These are phyloP conservation scores for Amylocystis lapponica DNA, from an alignment of 768 basidiomycete species.

Conservation along the genomic window DNA sequence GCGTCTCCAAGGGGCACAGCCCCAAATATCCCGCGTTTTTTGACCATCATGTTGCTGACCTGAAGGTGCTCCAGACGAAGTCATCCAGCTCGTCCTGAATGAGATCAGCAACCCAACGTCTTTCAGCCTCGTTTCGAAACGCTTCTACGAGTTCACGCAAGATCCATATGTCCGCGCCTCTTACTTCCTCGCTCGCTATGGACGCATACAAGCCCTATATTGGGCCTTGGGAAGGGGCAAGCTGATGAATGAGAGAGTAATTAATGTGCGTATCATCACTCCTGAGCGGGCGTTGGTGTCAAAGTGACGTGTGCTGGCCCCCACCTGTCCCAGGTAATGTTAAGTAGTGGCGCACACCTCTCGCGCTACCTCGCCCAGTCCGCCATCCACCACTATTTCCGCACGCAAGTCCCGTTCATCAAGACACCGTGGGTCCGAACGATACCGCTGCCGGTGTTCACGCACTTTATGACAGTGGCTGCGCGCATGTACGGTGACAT, in stretches of 20 bases:
- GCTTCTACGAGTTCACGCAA: slow-evolving; percentile 55
- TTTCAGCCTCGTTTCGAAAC: slow-evolving; percentile 52
- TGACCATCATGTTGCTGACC: slow-evolving; percentile 5
- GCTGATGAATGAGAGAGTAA: slow-evolving; percentile 55
- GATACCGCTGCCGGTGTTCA: slow-evolving; percentile 54
- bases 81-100: slow-evolving; percentile 69
- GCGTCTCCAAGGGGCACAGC: not conserved
- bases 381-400: slow-evolving; percentile 75
- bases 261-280: slow-evolving; percentile 49
- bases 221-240: slow-evolving; percentile 71
- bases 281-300: slow-evolving; percentile 8
- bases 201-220: slow-evolving; percentile 63
- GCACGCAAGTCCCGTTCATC: slow-evolving; percentile 66
- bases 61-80: slow-evolving; percentile 41
- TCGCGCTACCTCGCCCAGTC: slow-evolving; percentile 77
- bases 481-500: slow-evolving; percentile 58
- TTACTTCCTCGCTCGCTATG: slow-evolving; percentile 74
- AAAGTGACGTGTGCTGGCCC: too few relatives aligned
- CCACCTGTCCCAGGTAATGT: slow-evolving; percentile 48
- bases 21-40: not conserved
- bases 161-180: slow-evolving; percentile 73
- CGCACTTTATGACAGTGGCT: slow-evolving; percentile 57
- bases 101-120: slow-evolving; percentile 61
- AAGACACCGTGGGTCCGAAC: slow-evolving; percentile 71
- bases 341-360: slow-evolving; percentile 70